phyloP scores from a whole-genome alignment of 805 yeast genomes.

The Metschnikowia arizonensis region DNA sequence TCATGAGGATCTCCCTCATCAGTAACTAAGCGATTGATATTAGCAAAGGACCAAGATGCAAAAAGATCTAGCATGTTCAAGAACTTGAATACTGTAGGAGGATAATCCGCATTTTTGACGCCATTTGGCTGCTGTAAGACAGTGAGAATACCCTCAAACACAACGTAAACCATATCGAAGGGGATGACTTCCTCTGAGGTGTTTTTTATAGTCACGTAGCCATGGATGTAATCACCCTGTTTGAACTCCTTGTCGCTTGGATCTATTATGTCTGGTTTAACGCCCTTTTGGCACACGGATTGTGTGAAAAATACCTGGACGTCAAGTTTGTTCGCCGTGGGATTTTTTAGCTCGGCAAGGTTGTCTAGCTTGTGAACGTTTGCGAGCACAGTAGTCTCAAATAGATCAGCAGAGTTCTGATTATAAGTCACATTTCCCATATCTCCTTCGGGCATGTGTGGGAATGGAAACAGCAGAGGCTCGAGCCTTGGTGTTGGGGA shows the following conservation, averaged over 20 bases:
- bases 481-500: constrained; percentile 5
- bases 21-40: constrained; percentile 28
- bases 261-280: constrained; percentile 31
- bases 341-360: constrained; percentile 21
- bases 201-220: constrained; percentile 38
- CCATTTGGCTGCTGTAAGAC: constrained; percentile 25
- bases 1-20: constrained; percentile 32
- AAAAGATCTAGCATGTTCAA: constrained; percentile 42
- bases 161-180: constrained; percentile 44
- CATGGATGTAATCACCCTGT: constrained; percentile 43
- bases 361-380: constrained; percentile 39
- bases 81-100: constrained; percentile 32
- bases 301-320: constrained; percentile 36
- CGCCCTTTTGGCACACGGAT: constrained; percentile 38
- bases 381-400: constrained; percentile 42
- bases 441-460: constrained; percentile 3
- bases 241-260: constrained; percentile 30
- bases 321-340: constrained; percentile 24
- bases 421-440: constrained; percentile 11
- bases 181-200: constrained; percentile 29
- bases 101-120: constrained; percentile 22
- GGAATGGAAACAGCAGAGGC: constrained; percentile 16
- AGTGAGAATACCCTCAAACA: constrained; percentile 36
- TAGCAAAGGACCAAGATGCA: constrained; percentile 44
- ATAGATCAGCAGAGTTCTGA: constrained; percentile 18